Base-by-base conservation (phyloP, 371 early-diverging fungal genomes). In the Saksenaea oblongispora region DNA sequence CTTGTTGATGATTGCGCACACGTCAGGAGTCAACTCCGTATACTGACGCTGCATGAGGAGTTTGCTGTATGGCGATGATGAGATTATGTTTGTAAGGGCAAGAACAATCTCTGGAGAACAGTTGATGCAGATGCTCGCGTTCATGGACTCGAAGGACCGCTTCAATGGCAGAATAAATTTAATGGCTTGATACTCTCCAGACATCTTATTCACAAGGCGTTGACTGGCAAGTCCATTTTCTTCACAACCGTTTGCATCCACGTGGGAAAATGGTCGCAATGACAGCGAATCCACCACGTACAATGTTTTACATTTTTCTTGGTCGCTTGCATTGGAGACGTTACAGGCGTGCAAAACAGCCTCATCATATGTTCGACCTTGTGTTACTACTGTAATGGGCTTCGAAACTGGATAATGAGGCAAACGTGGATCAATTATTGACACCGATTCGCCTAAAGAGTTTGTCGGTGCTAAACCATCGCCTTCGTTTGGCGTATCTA, bases 191-290 rank as follows among this genome's bases (percentile, higher is more conserved):
- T 42, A 15, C n/a, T 35, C 31, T 63, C 34, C 11, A 22, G 57
- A 35, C 15, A 61, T 17, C 54, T 51, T 56, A 37, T 61, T 61
- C 9, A 66, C 44, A 53, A 61, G 7, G 22, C 31, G 22, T 51
- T 35, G 11, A 57, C 35, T 24, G 7, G 62, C 66, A 22, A 66
- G 35, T 34, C 26, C 62, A 58, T 61, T 66, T 24, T 66, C 57
- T 42, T 66, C 61, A 31, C 14, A 26, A 15, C 66, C 66, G 13
- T 58, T 13, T 27, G 28, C 39, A 42, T 66, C 58, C 31, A 61
- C 35, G 22, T 14, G 15, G n/a, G 60, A 26, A 62, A 66, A 62
- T 57, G 61, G 62, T 27, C 41, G 62, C 17, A 64, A 36, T 55
- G 56, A 59, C 42, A 58, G 51, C 26, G 64, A 39, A 58, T 54